A percentile compares a stretch with the other conserved stretches of the same genome.
phyloP scores from a whole-genome alignment of 495 filamentous ascomycete genomes.

The Chlorociboria aeruginascens region DNA sequence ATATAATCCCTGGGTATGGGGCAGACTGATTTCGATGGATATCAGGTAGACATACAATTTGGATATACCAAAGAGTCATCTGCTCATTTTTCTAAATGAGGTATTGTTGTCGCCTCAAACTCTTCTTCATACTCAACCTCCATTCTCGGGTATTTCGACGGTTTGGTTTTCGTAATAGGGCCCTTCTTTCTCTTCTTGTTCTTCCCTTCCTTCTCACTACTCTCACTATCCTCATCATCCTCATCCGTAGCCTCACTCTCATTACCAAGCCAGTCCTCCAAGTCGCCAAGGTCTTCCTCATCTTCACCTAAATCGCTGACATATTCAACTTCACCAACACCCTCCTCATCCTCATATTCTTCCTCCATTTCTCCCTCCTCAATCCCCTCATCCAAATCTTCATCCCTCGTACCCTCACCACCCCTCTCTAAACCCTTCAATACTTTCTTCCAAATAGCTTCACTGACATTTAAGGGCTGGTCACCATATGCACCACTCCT shows the following conservation, averaged over 20 bases:
- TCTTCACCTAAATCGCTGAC: constrained; percentile 49
- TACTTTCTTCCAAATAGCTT: constrained; percentile 95
- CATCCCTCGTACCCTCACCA: constrained; percentile 73
- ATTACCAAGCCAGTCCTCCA: constrained; percentile 26
- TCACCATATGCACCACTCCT: constrained; percentile 92
- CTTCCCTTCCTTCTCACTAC: constrained; percentile 37
- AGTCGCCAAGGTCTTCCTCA: constrained; percentile 31
- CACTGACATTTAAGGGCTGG: constrained; percentile 84
- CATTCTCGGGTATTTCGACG: constrained; percentile 45
- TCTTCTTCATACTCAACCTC: constrained; percentile 68
- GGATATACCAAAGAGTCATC: neutral
- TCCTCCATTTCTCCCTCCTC: constrained; percentile 71
- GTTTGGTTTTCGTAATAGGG: constrained; percentile 38
- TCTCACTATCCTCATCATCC: constrained; percentile 33
- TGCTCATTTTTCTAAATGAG: constrained; percentile 10
- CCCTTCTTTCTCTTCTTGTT: constrained; percentile 56
- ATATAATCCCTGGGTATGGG: no score
- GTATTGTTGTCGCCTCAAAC: constrained; percentile 18
- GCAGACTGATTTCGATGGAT: neutral
- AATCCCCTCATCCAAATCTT: constrained; percentile 74
- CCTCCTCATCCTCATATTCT: constrained; percentile 56
- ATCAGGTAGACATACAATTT: neutral
- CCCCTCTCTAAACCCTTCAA: constrained; percentile 76
- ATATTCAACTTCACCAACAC: constrained; percentile 74
- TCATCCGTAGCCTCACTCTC: constrained; percentile 39